A percentile compares a stretch with the other conserved stretches of the same genome.
These are phyloP conservation scores for Monosporascus sp. DNA, from an alignment of 2,329 filamentous ascomycete genomes.

Conservation along the genomic window DNA sequence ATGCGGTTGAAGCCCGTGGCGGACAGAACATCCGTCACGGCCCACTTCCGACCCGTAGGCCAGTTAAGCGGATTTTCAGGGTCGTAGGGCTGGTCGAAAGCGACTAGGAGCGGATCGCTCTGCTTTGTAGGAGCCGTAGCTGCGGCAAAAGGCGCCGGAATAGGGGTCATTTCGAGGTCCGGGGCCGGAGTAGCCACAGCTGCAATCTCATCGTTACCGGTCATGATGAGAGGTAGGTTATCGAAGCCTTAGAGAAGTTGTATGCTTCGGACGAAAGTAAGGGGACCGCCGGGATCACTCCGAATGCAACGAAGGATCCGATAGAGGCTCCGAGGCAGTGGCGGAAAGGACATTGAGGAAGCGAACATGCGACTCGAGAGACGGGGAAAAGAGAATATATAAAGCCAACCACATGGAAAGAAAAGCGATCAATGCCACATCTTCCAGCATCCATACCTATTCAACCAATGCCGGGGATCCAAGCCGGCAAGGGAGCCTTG, in stretches of 20 bases:
- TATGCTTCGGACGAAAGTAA: not conserved
- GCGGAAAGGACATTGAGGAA: too few relatives aligned
- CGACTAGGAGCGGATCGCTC: not conserved
- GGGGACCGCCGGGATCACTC: not conserved
- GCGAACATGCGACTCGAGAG: too few relatives aligned
- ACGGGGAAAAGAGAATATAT: not conserved
- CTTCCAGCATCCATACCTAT: too few relatives aligned
- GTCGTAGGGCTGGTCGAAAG: conserved; percentile 6
- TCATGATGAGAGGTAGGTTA: not conserved
- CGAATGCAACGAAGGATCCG: not conserved
- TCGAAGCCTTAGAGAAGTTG: not conserved
- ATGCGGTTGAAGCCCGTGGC: conserved; percentile 47
- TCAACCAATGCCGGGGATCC: too few relatives aligned
- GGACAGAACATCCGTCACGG: conserved; percentile 43
- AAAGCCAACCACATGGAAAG: not conserved
- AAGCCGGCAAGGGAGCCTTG: not conserved
- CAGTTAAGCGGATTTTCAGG: conserved; percentile 35
- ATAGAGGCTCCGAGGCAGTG: too few relatives aligned
- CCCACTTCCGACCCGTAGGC: conserved; percentile 40
- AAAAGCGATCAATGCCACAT: too few relatives aligned
- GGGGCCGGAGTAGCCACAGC: not conserved
- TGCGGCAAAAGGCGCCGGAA: not conserved
- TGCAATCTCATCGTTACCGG: not conserved
- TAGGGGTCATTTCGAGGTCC: not conserved
- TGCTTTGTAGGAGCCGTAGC: not conserved